Evolutionary conservation across 768 basidiomycete genomes (phyloP).

Genomic region (Rhodotorula babjevae): DNA sequence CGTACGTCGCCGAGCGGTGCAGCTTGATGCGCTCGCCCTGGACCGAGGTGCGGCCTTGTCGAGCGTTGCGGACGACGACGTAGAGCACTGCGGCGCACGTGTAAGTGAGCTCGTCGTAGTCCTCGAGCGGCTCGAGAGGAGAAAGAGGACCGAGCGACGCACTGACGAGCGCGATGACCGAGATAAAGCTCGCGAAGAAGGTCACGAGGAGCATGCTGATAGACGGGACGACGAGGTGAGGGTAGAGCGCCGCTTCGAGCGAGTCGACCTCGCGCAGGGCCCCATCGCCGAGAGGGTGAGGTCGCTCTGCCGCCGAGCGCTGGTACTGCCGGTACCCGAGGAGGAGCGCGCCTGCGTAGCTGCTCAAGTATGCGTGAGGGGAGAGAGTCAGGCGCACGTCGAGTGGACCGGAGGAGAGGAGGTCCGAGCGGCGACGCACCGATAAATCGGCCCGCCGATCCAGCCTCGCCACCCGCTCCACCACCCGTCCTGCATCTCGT

Average conservation of each 20-base stretch:
- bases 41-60: conserved; percentile 13
- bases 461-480: conserved; percentile 27
- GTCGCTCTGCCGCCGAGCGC: not conserved
- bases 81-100: conserved; percentile 4
- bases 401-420: too few species aligned
- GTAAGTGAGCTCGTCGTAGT: not conserved
- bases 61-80: conserved; percentile 12
- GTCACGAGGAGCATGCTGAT: conserved; percentile 12
- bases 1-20: not conserved
- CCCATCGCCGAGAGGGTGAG: not conserved
- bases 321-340: conserved; percentile 20
- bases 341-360: conserved; percentile 14
- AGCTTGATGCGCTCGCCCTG: conserved; percentile 21
- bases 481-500: conserved; percentile 5
- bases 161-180: conserved; percentile 17
- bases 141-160: not conserved
- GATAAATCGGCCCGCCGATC: conserved; percentile 28
- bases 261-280: not conserved
- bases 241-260: conserved; percentile 3
- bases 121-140: not conserved
- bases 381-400: too few species aligned
- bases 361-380: not conserved
- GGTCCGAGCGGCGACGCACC: not conserved
- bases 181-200: conserved; percentile 19
- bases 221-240: conserved; percentile 1